Percentiles rank a stretch among this genome's conserved stretches.
phyloP scores from a whole-genome alignment of 495 filamentous ascomycete species.

The Sphaerosporella brunnea region DNA sequence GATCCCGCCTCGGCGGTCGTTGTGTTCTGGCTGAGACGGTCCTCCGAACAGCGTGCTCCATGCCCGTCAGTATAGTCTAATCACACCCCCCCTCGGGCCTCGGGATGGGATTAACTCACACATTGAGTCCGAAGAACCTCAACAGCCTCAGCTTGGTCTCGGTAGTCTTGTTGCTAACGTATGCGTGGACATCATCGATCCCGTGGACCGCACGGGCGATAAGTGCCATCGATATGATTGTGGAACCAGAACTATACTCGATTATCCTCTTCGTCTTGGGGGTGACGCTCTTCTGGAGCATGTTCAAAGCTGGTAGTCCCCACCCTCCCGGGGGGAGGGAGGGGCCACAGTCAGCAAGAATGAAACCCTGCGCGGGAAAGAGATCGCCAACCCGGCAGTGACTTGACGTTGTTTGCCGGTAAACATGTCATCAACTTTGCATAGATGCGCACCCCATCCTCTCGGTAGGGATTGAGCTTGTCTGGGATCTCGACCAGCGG shows the following conservation, averaged over 20 bases:
- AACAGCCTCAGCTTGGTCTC: slow-evolving; percentile 36
- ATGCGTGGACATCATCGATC: slow-evolving; percentile 37
- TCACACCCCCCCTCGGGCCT: neutral
- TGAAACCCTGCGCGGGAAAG: too few species aligned
- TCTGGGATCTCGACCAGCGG: slow-evolving; percentile 43
- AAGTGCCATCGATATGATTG: slow-evolving; percentile 42
- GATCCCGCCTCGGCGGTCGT: slow-evolving; percentile 38
- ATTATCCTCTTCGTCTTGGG: slow-evolving; percentile 36
- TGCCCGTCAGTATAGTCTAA: too few species aligned
- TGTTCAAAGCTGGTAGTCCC: slow-evolving; percentile 33
- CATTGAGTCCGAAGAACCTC: slow-evolving; percentile 42
- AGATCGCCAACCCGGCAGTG: slow-evolving; percentile 38
- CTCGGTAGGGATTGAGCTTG: slow-evolving; percentile 36
- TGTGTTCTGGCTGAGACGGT: slow-evolving; percentile 39
- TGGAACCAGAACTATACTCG: slow-evolving; percentile 46
- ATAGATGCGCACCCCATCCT: slow-evolving; percentile 44
- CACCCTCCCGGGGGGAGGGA: neutral
- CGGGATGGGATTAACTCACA: slow-evolving; percentile 23
- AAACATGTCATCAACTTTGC: slow-evolving; percentile 47
- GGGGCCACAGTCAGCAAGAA: neutral
- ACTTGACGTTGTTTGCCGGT: slow-evolving; percentile 47
- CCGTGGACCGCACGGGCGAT: slow-evolving; percentile 37
- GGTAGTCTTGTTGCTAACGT: slow-evolving; percentile 43
- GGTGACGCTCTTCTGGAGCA: slow-evolving; percentile 33
- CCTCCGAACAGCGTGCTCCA: slow-evolving; percentile 37